These are phyloP conservation scores for Pyrenochaeta sp. DNA, from an alignment of 2,329 filamentous ascomycete genomes.

Conservation along the genomic window DNA sequence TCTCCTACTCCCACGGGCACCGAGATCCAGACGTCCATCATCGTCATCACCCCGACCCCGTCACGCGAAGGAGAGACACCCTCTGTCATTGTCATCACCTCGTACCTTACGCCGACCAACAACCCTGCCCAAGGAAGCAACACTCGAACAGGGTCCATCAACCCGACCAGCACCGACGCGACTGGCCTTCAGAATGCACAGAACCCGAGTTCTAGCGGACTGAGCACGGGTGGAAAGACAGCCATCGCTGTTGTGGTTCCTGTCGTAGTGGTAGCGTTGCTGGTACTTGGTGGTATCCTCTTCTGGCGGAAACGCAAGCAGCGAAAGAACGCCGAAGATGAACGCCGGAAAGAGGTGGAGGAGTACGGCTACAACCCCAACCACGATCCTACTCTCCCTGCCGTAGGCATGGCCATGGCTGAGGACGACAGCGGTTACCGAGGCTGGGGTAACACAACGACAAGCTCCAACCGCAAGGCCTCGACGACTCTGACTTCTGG, in stretches of 20 bases:
- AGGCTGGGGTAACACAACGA: slow-evolving; percentile 88
- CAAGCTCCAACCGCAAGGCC: slow-evolving; percentile 73
- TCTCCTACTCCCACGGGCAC: slow-evolving; percentile 27
- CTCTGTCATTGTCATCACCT: slow-evolving; percentile 24
- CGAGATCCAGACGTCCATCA: slow-evolving; percentile 26
- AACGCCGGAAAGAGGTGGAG: slow-evolving; percentile 92
- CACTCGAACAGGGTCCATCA: slow-evolving; percentile 8
- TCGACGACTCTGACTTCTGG: slow-evolving; percentile 90
- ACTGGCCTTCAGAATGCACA: slow-evolving; percentile 18
- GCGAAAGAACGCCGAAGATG: slow-evolving; percentile 82
- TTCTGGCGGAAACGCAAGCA: slow-evolving; percentile 91
- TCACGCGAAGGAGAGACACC: slow-evolving; percentile 27
- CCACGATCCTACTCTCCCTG: slow-evolving; percentile 81
- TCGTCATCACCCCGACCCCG: slow-evolving; percentile 29
- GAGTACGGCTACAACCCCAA: slow-evolving; percentile 99
- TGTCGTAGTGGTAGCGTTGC: slow-evolving; percentile 82
- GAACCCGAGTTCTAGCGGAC: slow-evolving; percentile 44
- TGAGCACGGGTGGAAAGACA: slow-evolving; percentile 74
- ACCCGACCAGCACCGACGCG: slow-evolving; percentile 16
- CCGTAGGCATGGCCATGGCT: slow-evolving; percentile 69
- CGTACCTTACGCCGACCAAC: slow-evolving; percentile 17
- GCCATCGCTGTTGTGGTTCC: slow-evolving; percentile 94
- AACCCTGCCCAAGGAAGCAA: slow-evolving; percentile 8
- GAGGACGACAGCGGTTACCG: slow-evolving; percentile 83
- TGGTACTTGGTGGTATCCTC: slow-evolving; percentile 78